A percentile compares a stretch with the other conserved stretches of the same genome.
phyloP scores from a whole-genome alignment of 2,329 filamentous ascomycete species.

The Talaromyces sp. region DNA sequence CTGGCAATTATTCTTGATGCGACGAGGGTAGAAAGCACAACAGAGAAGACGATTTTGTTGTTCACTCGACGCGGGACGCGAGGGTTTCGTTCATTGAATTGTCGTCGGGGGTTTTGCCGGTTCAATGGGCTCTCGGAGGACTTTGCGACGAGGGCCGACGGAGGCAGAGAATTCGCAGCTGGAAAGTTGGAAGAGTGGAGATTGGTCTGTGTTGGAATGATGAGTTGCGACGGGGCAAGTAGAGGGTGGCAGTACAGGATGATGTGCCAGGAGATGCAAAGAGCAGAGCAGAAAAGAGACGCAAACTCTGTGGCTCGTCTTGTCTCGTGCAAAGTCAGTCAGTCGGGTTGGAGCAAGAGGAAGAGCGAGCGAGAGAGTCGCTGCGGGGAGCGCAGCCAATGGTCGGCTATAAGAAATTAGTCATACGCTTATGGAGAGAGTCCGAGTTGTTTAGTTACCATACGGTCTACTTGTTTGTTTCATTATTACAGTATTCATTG shows the following conservation, averaged over 20 bases:
- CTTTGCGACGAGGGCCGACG: slow-evolving; percentile 5
- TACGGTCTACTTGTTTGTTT: not conserved
- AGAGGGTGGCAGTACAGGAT: not conserved
- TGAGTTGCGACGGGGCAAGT: not conserved
- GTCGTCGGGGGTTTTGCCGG: not conserved
- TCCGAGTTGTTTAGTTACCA: too few species aligned
- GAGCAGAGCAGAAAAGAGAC: not conserved
- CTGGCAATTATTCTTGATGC: not conserved
- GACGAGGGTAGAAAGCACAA: not conserved
- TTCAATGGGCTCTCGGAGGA: not conserved
- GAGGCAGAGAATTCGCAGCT: not conserved
- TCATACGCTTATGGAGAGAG: not conserved
- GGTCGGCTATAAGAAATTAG: slow-evolving; percentile 3
- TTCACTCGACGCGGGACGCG: not conserved
- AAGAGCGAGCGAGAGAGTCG: not conserved
- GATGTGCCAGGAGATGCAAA: not conserved
- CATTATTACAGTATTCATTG: not conserved
- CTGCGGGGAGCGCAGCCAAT: slow-evolving; percentile 6
- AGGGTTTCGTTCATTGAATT: not conserved
- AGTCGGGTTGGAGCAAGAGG: not conserved
- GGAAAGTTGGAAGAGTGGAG: slow-evolving; percentile 11
- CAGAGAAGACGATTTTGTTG: not conserved
- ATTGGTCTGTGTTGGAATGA: not conserved
- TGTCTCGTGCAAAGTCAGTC: slow-evolving; percentile 4
- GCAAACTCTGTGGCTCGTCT: not conserved